Percentiles rank a stretch among this genome's conserved stretches.
Evolutionary conservation across 768 basidiomycete species (phyloP).

Genomic region (Crucibulum laeve): DNA sequence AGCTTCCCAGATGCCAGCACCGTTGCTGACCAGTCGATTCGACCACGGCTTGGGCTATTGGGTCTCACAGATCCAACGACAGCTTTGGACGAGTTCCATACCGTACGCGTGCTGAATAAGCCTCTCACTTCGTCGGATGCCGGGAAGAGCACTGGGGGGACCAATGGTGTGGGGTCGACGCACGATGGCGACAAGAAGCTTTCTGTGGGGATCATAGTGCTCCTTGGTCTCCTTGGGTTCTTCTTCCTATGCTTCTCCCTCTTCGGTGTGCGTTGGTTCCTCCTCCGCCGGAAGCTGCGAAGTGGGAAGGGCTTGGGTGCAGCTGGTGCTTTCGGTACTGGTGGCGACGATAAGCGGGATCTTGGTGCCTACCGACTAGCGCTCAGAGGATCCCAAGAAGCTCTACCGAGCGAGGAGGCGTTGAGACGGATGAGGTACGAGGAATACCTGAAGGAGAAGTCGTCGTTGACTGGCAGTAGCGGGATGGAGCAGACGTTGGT

Average conservation of each 20-base stretch:
- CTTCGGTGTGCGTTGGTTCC: slow-evolving; percentile 51
- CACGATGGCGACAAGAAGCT: slow-evolving; percentile 31
- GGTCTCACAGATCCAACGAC: slow-evolving; percentile 55
- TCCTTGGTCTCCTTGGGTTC: slow-evolving; percentile 56
- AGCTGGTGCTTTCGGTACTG: slow-evolving; percentile 9
- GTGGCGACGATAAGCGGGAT: slow-evolving; percentile 13
- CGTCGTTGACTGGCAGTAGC: slow-evolving; percentile 9
- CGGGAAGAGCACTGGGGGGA: slow-evolving; percentile 3
- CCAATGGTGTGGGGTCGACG: slow-evolving; percentile 11
- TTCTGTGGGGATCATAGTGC: slow-evolving; percentile 57
- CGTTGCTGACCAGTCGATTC: slow-evolving; percentile 15
- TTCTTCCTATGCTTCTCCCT: slow-evolving; percentile 49
- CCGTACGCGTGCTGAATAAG: slow-evolving; percentile 62
- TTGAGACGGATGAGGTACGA: slow-evolving; percentile 33
- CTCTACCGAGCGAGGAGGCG: slow-evolving; percentile 31
- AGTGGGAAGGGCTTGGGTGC: slow-evolving; percentile 7
- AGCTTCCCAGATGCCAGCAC: slow-evolving; percentile 26
- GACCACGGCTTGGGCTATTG: slow-evolving; percentile 55
- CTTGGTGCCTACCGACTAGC: slow-evolving; percentile 32
- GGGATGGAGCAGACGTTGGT: background rate
- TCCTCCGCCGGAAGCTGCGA: slow-evolving; percentile 33
- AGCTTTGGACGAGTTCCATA: slow-evolving; percentile 66
- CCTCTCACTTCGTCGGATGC: slow-evolving; percentile 32
- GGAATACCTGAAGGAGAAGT: slow-evolving; percentile 30
- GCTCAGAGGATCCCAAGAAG: slow-evolving; percentile 17